phyloP scores from a whole-genome alignment of 2,329 filamentous ascomycete genomes.

The Alternaria angustiovoidea region DNA sequence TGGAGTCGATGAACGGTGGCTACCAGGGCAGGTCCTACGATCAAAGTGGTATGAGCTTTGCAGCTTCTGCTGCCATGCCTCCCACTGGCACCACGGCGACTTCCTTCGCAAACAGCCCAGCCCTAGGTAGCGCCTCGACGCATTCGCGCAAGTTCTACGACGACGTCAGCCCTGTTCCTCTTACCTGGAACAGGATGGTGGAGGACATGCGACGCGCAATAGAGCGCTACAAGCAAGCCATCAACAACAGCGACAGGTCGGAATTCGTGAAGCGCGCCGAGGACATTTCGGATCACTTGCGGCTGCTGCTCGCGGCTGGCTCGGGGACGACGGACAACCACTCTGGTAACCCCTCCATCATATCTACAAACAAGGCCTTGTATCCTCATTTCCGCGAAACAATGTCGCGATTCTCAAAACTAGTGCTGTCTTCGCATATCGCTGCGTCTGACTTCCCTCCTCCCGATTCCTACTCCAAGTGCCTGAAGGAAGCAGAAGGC shows the following conservation, averaged over 20 bases:
- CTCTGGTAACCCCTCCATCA: constrained; percentile 98
- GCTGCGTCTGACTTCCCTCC: constrained; percentile 96
- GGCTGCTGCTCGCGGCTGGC: constrained; percentile 90
- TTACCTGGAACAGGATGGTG: constrained; percentile 90
- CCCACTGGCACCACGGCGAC: constrained; percentile 62
- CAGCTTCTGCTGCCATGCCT: constrained; percentile 53
- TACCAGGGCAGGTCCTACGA: constrained; percentile 66
- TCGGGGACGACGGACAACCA: constrained; percentile 99
- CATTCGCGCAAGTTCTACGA: constrained; percentile 89
- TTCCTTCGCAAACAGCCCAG: constrained; percentile 62
- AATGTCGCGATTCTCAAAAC: constrained; percentile 99
- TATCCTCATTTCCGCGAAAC: constrained; percentile 98
- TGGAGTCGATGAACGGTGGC: constrained; percentile 83
- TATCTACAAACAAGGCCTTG: constrained; percentile 94
- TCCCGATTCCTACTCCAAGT: constrained; percentile 92
- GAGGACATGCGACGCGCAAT: constrained; percentile 93
- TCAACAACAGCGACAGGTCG: constrained; percentile 80
- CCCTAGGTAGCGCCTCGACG: constrained; percentile 54
- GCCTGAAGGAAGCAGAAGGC: constrained; percentile 95
- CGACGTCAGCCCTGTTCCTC: constrained; percentile 77
- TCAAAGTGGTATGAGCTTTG: constrained; percentile 54
- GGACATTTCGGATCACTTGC: constrained; percentile 95
- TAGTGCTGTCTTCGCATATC: constrained; percentile 97
- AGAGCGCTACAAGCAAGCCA: constrained; percentile 88
- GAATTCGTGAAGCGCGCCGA: constrained; percentile 96